Percentiles rank a stretch among this genome's conserved stretches.
These are phyloP conservation scores for Schizothecium vesticola DNA, from an alignment of 495 filamentous ascomycete species.

Conservation along the genomic window DNA sequence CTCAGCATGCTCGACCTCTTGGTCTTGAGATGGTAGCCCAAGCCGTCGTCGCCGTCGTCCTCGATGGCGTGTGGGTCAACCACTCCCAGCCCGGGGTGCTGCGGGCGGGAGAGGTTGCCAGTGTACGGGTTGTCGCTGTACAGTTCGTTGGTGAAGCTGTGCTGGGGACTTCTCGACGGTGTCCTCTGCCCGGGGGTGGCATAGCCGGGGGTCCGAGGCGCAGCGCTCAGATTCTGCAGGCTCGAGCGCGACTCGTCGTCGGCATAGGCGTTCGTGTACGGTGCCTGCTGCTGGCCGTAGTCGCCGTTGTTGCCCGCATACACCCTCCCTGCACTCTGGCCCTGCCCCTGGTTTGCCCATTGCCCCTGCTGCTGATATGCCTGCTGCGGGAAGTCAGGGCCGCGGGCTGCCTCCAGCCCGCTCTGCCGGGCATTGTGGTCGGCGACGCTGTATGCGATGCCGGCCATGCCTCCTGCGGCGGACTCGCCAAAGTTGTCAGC, in stretches of 20 bases:
- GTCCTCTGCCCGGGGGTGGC: conserved; percentile 23
- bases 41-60: conserved; percentile 82
- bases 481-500: conserved; percentile 68
- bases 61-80: conserved; percentile 76
- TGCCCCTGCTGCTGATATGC: conserved; percentile 31
- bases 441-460: conserved; percentile 68
- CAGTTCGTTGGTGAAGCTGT: conserved; percentile 22
- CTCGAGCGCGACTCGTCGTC: conserved; percentile 19
- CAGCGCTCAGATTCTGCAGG: conserved; percentile 19
- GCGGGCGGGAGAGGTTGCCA: conserved; percentile 52
- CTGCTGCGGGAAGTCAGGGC: conserved; percentile 39
- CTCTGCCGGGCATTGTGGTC: conserved; percentile 67
- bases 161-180: conserved; percentile 24
- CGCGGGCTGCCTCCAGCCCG: conserved; percentile 61
- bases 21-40: conserved; percentile 44
- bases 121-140: conserved; percentile 42
- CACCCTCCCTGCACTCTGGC: conserved; percentile 9
- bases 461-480: conserved; percentile 70
- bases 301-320: conserved; percentile 11
- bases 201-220: conserved; percentile 11
- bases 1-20: conserved; percentile 51
- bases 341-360: conserved; percentile 30
- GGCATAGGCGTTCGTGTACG: conserved; percentile 5
- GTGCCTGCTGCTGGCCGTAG: conserved; percentile 18
- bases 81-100: conserved; percentile 47